These are phyloP conservation scores for Priceomyces melissophilus DNA, from an alignment of 805 yeast species.

Conservation along the genomic window DNA sequence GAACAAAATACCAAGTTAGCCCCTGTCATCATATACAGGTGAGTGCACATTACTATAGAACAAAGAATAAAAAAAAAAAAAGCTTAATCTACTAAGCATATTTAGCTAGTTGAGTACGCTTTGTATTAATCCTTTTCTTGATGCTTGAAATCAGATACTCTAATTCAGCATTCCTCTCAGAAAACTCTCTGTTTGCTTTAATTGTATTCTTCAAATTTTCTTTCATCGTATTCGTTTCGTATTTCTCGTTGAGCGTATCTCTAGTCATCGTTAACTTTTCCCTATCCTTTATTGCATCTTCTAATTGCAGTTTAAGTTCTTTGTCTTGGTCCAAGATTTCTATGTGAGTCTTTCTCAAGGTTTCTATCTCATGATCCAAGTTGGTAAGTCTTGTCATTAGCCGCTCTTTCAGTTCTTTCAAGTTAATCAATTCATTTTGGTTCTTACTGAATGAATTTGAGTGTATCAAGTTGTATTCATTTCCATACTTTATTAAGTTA, in stretches of 20 bases:
- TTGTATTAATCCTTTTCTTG: conserved; percentile 22
- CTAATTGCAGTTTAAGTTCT: conserved; percentile 20
- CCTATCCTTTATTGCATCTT: conserved; percentile 17
- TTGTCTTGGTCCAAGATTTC: conserved; percentile 35
- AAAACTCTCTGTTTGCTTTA: conserved; percentile 39
- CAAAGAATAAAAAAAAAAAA: neutral
- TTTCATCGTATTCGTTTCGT: conserved; percentile 33
- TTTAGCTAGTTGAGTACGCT: conserved; percentile 22
- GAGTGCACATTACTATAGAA: neutral
- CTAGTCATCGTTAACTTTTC: conserved; percentile 12
- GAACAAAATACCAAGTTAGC: too few species aligned
- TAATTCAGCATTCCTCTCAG: conserved; percentile 28
- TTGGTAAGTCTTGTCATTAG: conserved; percentile 24
- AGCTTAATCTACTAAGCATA: neutral
- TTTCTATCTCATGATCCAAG: conserved; percentile 24
- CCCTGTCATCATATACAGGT: too few species aligned
- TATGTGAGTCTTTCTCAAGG: conserved; percentile 30
- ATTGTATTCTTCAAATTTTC: conserved; percentile 35
- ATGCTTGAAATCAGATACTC: conserved; percentile 30
- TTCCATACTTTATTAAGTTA: conserved; percentile 30
- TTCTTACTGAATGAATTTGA: conserved; percentile 37
- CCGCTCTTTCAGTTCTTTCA: conserved; percentile 36
- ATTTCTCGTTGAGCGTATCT: conserved; percentile 18
- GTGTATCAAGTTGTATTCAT: conserved; percentile 35
- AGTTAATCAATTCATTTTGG: conserved; percentile 34